Evolutionary conservation across 441 rosid genomes (phyloP).

Genomic region (Daphne laureola): DNA sequence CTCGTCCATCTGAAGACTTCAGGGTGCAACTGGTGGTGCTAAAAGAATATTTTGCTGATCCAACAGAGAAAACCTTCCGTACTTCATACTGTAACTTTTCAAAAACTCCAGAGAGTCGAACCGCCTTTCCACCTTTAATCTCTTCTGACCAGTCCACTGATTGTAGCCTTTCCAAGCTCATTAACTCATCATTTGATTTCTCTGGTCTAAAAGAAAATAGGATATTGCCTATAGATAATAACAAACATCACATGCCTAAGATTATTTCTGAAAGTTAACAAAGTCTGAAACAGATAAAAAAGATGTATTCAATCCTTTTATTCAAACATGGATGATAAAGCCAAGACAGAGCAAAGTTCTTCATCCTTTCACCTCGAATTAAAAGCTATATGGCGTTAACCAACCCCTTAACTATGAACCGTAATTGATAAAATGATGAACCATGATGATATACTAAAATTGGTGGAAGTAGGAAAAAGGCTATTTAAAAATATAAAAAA

Average conservation of each 20-base stretch:
- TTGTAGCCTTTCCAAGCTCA: conserved; percentile 31
- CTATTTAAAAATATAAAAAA: no score
- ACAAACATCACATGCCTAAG: conserved; percentile 15
- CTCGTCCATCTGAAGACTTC: conserved; percentile 39
- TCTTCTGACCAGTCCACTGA: conserved; percentile 88
- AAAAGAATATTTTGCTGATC: conserved; percentile 54
- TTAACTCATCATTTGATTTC: conserved; percentile 33
- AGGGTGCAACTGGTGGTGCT: conserved; percentile 69
- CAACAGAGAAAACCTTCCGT: conserved; percentile 58
- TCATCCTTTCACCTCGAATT: no score
- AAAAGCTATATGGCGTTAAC: no score
- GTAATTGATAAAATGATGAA: no score
- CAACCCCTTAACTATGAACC: no score
- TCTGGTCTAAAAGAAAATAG: conserved; percentile 90
- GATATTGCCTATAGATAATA: conserved; percentile 73
- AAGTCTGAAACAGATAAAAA: not conserved
- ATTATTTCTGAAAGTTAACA: conserved; percentile 14
- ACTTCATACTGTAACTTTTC: conserved; percentile 79
- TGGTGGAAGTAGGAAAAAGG: no score
- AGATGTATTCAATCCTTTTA: no score
- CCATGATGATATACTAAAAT: no score
- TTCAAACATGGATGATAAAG: no score
- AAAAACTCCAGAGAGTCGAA: conserved; percentile 77
- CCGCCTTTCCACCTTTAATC: conserved; percentile 89
- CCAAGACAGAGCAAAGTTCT: no score